Evolutionary conservation across 805 yeast genomes (phyloP).

Genomic region (Candida xyloterini): DNA sequence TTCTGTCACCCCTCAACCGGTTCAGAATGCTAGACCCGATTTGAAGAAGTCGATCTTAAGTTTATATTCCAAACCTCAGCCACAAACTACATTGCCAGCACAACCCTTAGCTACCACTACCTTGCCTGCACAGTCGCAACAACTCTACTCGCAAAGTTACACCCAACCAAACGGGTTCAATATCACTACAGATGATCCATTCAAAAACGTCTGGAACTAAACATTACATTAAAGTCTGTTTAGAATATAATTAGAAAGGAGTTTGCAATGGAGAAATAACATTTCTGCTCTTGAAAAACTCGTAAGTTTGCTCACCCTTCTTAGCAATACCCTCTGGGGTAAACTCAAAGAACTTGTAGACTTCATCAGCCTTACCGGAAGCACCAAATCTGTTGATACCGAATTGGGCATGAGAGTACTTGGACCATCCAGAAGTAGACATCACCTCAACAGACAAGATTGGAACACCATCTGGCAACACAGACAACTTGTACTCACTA

Average conservation of each 20-base stretch:
- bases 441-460: constrained; percentile 91
- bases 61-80: constrained; percentile 64
- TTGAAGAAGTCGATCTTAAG: constrained; percentile 89
- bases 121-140: constrained; percentile 1
- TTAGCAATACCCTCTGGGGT: constrained; percentile 89
- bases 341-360: constrained; percentile 84
- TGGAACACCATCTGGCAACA: constrained; percentile 94
- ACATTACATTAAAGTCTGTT: not conserved
- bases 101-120: not conserved
- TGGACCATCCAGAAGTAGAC: constrained; percentile 89
- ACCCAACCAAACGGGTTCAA: constrained; percentile 2
- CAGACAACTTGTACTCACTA: constrained; percentile 73
- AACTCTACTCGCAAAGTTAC: constrained; percentile 15
- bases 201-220: constrained; percentile 33
- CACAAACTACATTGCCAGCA: constrained; percentile 4
- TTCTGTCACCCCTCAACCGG: constrained; percentile 1
- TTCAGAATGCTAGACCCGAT: constrained; percentile 58
- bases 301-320: constrained; percentile 76
- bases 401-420: constrained; percentile 93
- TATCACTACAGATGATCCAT: constrained; percentile 27
- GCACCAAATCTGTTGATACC: constrained; percentile 97
- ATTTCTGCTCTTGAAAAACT: constrained; percentile 75
- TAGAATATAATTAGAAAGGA: constrained; percentile 48
- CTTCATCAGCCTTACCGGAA: constrained; percentile 82
- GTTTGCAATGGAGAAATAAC: constrained; percentile 72